Percentiles rank a stretch among this genome's conserved stretches.
Evolutionary conservation across 139 green algal genomes (phyloP).

Genomic region (Micromonas pusilla): DNA sequence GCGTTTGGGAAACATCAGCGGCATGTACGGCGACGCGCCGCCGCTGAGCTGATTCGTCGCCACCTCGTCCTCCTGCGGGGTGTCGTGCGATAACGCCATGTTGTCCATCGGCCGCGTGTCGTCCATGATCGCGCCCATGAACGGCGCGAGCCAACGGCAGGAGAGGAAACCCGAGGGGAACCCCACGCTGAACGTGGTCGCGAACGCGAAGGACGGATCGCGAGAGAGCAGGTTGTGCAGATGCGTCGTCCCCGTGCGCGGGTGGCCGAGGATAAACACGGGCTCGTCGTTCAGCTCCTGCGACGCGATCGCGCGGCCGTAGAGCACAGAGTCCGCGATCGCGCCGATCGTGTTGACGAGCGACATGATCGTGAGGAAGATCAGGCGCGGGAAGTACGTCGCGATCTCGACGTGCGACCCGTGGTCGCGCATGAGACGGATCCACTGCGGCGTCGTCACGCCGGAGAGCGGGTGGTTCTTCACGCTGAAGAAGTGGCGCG

Average conservation of each 20-base stretch:
- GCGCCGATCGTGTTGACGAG: constrained; percentile 43
- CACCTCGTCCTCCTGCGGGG: constrained; percentile 62
- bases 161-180: constrained; percentile 54
- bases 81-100: constrained; percentile 46
- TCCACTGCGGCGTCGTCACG: constrained; percentile 29
- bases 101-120: constrained; percentile 61
- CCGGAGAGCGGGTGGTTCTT: constrained; percentile 38
- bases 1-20: constrained; percentile 45
- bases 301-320: constrained; percentile 17
- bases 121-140: constrained; percentile 4
- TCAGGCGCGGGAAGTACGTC: constrained; percentile 43
- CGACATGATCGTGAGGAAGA: constrained; percentile 52
- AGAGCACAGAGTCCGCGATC: constrained; percentile 45
- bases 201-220: constrained; percentile 48
- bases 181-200: constrained; percentile 48
- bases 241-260: constrained; percentile 61
- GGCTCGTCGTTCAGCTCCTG: constrained; percentile 45
- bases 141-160: neutral
- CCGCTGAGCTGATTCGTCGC: constrained; percentile 46
- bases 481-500: neutral
- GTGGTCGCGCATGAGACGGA: constrained; percentile 12
- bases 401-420: constrained; percentile 35
- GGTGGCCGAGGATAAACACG: constrained; percentile 59
- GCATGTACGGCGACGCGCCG: constrained; percentile 51
- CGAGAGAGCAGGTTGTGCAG: constrained; percentile 57